These are phyloP conservation scores for Phaeosphaeria sp. DNA, from an alignment of 2,329 filamentous ascomycete genomes.

Conservation along the genomic window DNA sequence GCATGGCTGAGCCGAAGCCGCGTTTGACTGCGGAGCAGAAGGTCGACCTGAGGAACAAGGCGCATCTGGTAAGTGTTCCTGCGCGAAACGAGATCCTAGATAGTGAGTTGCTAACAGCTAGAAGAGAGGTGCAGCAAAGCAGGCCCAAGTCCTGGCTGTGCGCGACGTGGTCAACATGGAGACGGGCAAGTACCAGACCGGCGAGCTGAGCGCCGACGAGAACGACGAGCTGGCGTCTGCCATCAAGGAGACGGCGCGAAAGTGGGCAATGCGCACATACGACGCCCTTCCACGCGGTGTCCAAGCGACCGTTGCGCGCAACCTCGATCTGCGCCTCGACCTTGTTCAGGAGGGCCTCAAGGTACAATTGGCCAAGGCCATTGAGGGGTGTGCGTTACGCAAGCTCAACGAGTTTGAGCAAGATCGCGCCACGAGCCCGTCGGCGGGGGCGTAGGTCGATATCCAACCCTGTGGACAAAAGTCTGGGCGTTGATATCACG, in stretches of 20 bases:
- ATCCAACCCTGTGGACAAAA: background rate
- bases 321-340: constrained; percentile 24
- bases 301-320: constrained; percentile 6
- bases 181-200: background rate
- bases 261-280: constrained; percentile 13
- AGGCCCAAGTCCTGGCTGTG: constrained; percentile 5
- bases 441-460: background rate
- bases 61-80: constrained; percentile 3
- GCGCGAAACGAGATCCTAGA: background rate
- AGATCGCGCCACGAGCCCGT: background rate
- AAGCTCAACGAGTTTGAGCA: constrained; percentile 10
- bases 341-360: constrained; percentile 11
- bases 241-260: constrained; percentile 18
- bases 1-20: constrained; percentile 6
- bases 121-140: background rate
- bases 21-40: constrained; percentile 6
- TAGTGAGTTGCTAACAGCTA: background rate
- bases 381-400: constrained; percentile 6
- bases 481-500: background rate
- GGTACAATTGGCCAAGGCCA: constrained; percentile 8
- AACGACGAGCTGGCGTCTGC: constrained; percentile 9
- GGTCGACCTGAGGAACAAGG: background rate
- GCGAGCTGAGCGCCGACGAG: constrained; percentile 21
- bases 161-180: constrained; percentile 11
- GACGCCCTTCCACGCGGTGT: constrained; percentile 3